These are phyloP conservation scores for Candida maltosa DNA, from an alignment of 805 yeast genomes.

Conservation along the genomic window DNA sequence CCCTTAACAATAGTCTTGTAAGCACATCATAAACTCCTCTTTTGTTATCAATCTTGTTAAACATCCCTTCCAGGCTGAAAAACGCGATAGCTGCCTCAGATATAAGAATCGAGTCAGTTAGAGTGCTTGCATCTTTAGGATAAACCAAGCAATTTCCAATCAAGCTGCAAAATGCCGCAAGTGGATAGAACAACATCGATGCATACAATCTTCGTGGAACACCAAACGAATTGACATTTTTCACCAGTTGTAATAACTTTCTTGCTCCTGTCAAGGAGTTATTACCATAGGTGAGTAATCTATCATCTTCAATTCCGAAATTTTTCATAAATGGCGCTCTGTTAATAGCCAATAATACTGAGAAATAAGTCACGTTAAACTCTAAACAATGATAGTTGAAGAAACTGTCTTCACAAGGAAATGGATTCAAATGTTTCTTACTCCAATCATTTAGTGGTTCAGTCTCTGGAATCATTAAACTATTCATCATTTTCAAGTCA, in stretches of 20 bases:
- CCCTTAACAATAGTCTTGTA: conserved; percentile 20
- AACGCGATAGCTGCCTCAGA: conserved; percentile 15
- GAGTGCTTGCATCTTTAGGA: conserved; percentile 12
- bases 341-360: conserved; percentile 24
- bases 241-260: conserved; percentile 17
- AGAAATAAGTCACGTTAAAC: conserved; percentile 20
- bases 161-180: conserved; percentile 22
- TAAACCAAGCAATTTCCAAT: conserved; percentile 18
- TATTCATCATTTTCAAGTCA: conserved; percentile 16
- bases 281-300: conserved; percentile 13
- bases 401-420: conserved; percentile 1
- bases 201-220: conserved; percentile 15
- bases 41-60: conserved; percentile 11
- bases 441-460: too few species aligned
- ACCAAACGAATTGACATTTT: conserved; percentile 8
- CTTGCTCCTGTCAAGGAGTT: conserved; percentile 28
- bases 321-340: conserved; percentile 22
- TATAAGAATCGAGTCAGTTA: conserved; percentile 20
- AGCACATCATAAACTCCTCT: conserved; percentile 13
- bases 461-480: conserved; percentile 14
- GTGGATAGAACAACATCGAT: conserved; percentile 19
- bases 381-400: conserved; percentile 2
- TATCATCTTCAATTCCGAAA: conserved; percentile 11
- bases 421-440: too few species aligned
- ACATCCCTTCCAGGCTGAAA: conserved; percentile 7